Evolutionary conservation across 2,329 filamentous ascomycete genomes (phyloP), one percentile per base, ranked within the genome.

Genomic region (Thielaviopsis euricoi): DNA sequence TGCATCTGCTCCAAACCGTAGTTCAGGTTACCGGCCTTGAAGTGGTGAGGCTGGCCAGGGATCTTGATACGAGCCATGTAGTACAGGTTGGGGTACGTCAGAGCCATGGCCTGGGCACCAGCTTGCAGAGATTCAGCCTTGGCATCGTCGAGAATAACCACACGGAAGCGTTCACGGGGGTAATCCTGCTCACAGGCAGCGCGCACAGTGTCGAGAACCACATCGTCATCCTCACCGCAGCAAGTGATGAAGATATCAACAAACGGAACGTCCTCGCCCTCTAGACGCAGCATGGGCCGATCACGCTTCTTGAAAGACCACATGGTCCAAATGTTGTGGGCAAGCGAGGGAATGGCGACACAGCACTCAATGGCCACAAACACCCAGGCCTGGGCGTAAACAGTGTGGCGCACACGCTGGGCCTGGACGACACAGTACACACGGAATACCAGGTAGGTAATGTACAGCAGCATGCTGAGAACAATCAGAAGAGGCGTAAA

Each of bases 11-110:
- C 74, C 21, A 80, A 67, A 37, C 78, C 81, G 58, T 79, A 77
- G 67, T 82, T 83, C 56, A 84, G 69, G 64, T 84, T 84, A 55
- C 81, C 80, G 1, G 81, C 79, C 70, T 84, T 84, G 71, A 80
- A 83, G 64, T 80, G 76, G 63, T 79, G 73, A 1, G 75, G 74
- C 37, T 73, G 68, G 7, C 74, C 74, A 3, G 73, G 72, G 51
- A 70, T 68, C 67, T 77, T 76, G 40, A 71, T 68, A 17, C 77
- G 74, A 1, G 77, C 72, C 64, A 76, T 72, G 66, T 81, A 81
- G 62, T 71, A 73, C 7, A 80, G 65, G 59, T 81, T 79, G 15
- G 71, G 71, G 58, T 72, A 76, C 9, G 67, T 68, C 29, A 66
- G 61, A 51, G 67, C 67, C 22, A 76, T 62, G 33, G 69, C 66